Conservation (phyloP, 2,329 filamentous ascomycete species). For the Apiospora marii region DNA sequence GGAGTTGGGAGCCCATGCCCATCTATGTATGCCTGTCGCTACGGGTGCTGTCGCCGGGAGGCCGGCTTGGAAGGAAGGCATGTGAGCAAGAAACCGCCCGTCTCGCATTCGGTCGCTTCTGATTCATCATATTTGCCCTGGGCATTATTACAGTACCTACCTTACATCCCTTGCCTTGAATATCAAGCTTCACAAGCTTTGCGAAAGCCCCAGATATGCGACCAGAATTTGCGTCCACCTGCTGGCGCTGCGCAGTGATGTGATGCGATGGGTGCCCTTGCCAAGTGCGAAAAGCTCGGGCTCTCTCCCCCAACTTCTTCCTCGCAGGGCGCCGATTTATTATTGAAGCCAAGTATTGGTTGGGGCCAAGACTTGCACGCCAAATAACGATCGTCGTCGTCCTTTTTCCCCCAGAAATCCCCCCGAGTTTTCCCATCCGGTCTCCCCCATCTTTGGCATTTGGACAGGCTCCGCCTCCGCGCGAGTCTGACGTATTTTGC, state of each 20-base stretch:
- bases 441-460: not conserved
- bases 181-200: constrained; percentile 5
- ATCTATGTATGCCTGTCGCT: not conserved
- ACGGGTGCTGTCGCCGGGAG: not conserved
- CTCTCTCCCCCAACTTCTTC: not conserved
- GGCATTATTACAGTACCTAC: too few relatives aligned
- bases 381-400: constrained; percentile 15
- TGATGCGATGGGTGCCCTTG: not conserved
- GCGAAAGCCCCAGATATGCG: not conserved
- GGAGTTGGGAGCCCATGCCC: not conserved
- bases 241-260: constrained; percentile 5
- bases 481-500: not conserved
- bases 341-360: constrained; percentile 5
- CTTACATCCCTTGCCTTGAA: not conserved
- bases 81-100: not conserved
- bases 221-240: not conserved
- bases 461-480: not conserved
- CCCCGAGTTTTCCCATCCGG: not conserved
- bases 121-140: not conserved
- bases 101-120: not conserved
- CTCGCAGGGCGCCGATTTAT: not conserved
- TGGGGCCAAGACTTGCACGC: constrained; percentile 1
- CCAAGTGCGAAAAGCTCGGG: constrained; percentile 10
- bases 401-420: not conserved
- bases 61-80: not conserved